Evolutionary conservation across 2,329 filamentous ascomycete species (phyloP).

Genomic region (Bipolaris sorokiniana): DNA sequence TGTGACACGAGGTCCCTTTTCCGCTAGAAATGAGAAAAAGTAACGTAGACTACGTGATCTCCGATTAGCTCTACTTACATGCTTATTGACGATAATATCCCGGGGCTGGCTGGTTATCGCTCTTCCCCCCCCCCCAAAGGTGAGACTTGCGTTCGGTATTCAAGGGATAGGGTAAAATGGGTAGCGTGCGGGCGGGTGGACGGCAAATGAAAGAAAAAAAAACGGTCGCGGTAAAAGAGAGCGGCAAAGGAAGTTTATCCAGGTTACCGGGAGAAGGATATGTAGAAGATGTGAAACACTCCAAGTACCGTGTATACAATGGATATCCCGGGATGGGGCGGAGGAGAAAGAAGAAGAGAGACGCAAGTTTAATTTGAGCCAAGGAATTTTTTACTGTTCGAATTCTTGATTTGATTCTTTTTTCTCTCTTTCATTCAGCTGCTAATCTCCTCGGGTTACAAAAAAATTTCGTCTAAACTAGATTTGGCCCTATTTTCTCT

Average conservation of each 20-base stretch:
- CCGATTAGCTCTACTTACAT: too few species aligned
- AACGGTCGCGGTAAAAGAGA: neutral
- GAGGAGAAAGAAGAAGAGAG: too few species aligned
- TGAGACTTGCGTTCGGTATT: too few species aligned
- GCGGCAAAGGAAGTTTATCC: neutral
- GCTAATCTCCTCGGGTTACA: slow-evolving; percentile 18
- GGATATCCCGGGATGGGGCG: slow-evolving; percentile 7
- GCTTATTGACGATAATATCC: too few species aligned
- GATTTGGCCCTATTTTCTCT: neutral
- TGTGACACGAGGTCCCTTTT: too few species aligned
- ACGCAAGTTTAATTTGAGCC: slow-evolving; percentile 5
- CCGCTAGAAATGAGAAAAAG: too few species aligned
- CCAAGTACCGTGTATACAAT: neutral
- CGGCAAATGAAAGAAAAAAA: neutral
- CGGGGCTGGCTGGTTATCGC: too few species aligned
- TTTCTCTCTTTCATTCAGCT: slow-evolving; percentile 14
- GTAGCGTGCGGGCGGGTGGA: neutral
- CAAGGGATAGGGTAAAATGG: neutral
- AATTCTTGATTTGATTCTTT: slow-evolving; percentile 19
- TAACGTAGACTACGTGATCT: too few species aligned
- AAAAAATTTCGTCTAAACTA: too few species aligned
- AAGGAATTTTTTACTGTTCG: too few species aligned
- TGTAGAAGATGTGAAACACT: neutral
- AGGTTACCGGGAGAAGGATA: neutral
- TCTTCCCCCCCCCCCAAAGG: too few species aligned